Conservation (phyloP, 768 basidiomycete species). For the Trametes coccinea region DNA sequence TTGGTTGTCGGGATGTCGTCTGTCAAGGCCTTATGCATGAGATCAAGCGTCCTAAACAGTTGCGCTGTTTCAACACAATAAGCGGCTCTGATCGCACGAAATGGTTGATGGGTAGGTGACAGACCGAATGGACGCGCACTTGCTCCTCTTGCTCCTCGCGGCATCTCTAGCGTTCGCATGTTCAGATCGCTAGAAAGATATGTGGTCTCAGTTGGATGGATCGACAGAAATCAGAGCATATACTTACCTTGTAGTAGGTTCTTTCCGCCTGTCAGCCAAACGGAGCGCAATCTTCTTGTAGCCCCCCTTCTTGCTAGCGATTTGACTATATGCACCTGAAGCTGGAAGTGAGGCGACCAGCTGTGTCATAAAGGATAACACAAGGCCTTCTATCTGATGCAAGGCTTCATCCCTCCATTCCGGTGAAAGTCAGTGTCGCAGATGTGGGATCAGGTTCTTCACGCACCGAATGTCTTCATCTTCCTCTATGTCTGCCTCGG, state of each 20-base stretch:
- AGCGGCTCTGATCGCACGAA: background rate
- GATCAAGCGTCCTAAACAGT: conserved; percentile 62
- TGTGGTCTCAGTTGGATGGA: no score
- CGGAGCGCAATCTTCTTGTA: conserved; percentile 36
- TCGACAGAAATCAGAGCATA: background rate
- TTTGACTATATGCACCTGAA: conserved; percentile 1
- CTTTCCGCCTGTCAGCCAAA: conserved; percentile 40
- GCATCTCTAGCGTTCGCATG: conserved; percentile 37
- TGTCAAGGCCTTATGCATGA: conserved; percentile 67
- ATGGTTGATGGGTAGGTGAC: background rate
- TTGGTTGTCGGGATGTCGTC: conserved; percentile 45
- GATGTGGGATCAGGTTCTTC: no score
- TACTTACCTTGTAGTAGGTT: conserved; percentile 32
- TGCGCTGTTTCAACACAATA: conserved; percentile 49
- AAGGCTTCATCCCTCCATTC: conserved; percentile 19
- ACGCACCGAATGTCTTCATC: conserved; percentile 2
- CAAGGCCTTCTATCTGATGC: conserved; percentile 21
- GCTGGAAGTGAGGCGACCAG: conserved; percentile 18
- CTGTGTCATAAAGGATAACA: conserved; percentile 26
- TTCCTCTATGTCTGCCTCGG: background rate
- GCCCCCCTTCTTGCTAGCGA: background rate
- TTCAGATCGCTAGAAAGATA: conserved; percentile 3
- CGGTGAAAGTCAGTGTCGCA: no score
- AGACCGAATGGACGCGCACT: conserved; percentile 47
- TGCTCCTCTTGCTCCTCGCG: conserved; percentile 35